phyloP scores from a whole-genome alignment of 2,329 filamentous ascomycete genomes.

The Penicillium rolfsii region DNA sequence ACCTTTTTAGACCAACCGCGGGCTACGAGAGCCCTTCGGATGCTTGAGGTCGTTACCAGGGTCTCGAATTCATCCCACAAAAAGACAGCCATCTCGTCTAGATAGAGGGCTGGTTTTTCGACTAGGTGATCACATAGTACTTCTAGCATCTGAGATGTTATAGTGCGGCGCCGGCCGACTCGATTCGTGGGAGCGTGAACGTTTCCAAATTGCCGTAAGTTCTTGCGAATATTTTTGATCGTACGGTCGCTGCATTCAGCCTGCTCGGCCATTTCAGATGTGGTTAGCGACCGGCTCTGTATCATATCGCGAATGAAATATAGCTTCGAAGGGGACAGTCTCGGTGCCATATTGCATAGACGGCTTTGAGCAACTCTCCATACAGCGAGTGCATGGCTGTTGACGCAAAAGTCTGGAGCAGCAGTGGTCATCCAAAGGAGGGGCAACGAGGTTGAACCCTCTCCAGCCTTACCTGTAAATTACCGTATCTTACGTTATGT shows the following conservation, averaged over 20 bases:
- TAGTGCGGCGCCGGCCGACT: neutral
- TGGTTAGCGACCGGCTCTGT: neutral
- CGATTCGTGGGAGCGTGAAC: neutral
- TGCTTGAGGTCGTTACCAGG: neutral
- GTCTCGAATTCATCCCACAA: constrained; percentile 5
- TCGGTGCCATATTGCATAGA: neutral
- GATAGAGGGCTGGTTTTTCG: constrained; percentile 1
- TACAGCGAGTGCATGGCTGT: too few species aligned
- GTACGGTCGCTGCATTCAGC: neutral
- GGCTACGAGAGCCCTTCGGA: neutral
- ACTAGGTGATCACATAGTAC: constrained; percentile 3
- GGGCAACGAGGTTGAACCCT: too few species aligned
- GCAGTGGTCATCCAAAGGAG: too few species aligned
- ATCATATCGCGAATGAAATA: constrained; percentile 2
- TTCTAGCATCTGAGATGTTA: neutral
- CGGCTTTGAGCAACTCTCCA: too few species aligned
- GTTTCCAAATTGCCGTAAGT: constrained; percentile 1
- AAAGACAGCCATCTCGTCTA: neutral
- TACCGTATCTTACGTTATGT: too few species aligned
- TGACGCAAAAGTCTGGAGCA: too few species aligned
- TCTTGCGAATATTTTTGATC: constrained; percentile 2
- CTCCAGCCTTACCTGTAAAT: too few species aligned
- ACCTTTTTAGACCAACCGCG: neutral
- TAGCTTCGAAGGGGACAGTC: neutral
- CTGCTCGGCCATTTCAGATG: neutral